Evolutionary conservation across 345 rosid species (phyloP), one percentile per base, ranked within the genome.

Genomic region (Brassica incana): DNA sequence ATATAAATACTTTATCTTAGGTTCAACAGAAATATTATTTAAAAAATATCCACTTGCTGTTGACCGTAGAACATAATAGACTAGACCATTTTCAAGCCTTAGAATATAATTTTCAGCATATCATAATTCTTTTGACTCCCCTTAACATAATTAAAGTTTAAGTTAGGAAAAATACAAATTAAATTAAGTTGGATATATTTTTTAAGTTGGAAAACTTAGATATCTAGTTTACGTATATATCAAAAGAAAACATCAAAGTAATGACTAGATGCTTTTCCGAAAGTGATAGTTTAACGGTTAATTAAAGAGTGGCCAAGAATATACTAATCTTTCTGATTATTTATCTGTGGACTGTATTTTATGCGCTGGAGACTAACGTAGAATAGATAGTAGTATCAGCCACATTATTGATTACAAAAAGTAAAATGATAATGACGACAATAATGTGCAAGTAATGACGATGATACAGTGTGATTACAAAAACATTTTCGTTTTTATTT

Each of bases 221-320:
- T 36, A 73, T 27, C 14, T 25, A 50, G n/a, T 63, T 32, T 14
- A 18, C 68, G 38, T 35, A 50, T 5, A 15, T 61, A 30, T 4
- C 4, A 18, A 43, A 30, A 68, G 12, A 9, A 58, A 58, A 20
- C 23, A 63, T 56, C 8, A 54, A 63, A 33, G 30, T 63, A 77
- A 8, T 6, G 38, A 70, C 20, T 3, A 33, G 66, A 40, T 25
- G n/a, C 60, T 54, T 8, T 15, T 43, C 74, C 18, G 82, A 79
- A 79, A 79, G 74, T 18, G 78, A 73, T 73, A 66, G 69, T 60
- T 30, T 59, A 79, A 79, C 82, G 77, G 82, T 48, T 60, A 67
- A 67, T 60, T 14, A 67, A 6, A 43, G 63, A 43, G 60, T 29
- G 71, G 0, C 69, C 36, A 77, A 77, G 65, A 52, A 20, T 58